These are phyloP conservation scores for Skeletonema costatum DNA, from an alignment of 108 stramenopile genomes.

Conservation along the genomic window DNA sequence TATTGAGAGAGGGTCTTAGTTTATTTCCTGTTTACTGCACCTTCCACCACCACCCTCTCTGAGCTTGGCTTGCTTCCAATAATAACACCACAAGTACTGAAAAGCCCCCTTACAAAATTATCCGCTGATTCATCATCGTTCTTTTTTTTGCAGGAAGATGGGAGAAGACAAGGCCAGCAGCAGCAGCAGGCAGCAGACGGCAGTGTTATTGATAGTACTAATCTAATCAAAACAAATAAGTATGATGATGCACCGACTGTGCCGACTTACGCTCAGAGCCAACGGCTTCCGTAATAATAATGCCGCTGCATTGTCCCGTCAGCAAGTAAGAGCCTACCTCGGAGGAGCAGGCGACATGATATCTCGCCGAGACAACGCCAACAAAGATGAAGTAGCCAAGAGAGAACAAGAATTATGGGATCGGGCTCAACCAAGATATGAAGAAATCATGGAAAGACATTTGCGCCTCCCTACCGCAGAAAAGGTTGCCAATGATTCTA, in stretches of 20 bases:
- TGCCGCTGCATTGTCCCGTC: neutral
- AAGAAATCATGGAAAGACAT: slow-evolving; percentile 71
- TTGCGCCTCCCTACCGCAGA: slow-evolving; percentile 54
- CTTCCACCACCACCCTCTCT: too few relatives aligned
- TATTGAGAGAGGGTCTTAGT: too few relatives aligned
- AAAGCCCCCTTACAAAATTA: too few relatives aligned
- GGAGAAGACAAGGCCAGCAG: too few relatives aligned
- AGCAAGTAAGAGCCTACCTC: slow-evolving; percentile 56
- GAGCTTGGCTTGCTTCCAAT: too few relatives aligned
- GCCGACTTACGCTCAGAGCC: neutral
- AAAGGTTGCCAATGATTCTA: slow-evolving; percentile 5
- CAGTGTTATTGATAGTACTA: too few relatives aligned
- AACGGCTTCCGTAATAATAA: neutral
- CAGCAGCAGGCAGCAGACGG: too few relatives aligned
- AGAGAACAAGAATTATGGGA: slow-evolving; percentile 71
- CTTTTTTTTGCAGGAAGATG: too few relatives aligned
- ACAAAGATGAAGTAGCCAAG: slow-evolving; percentile 29
- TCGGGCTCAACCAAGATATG: slow-evolving; percentile 64
- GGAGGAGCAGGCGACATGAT: slow-evolving; percentile 75
- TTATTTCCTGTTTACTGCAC: too few relatives aligned
- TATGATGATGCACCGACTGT: neutral
- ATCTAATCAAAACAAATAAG: neutral
- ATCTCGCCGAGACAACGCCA: slow-evolving; percentile 23
- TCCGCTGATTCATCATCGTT: too few relatives aligned
- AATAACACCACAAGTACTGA: too few relatives aligned